Conservation (phyloP, 2,329 filamentous ascomycete genomes). For the Aspergillus spinulosporus region DNA sequence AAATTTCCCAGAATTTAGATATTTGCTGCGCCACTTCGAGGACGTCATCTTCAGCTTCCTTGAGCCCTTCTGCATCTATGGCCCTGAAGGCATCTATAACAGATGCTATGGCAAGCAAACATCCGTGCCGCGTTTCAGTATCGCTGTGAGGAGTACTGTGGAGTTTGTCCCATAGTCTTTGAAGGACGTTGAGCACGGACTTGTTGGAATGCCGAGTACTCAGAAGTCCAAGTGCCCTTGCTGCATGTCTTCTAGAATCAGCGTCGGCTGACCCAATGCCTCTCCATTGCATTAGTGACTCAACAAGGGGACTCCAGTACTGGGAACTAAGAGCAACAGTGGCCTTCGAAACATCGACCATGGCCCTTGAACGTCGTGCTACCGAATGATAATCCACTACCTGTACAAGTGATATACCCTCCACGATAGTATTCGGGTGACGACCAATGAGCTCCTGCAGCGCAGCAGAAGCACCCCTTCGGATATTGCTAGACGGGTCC, state of each 20-base stretch:
- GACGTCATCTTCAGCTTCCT: slow-evolving; percentile 25
- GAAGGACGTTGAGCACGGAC: slow-evolving; percentile 33
- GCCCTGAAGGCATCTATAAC: slow-evolving; percentile 37
- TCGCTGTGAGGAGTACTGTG: slow-evolving; percentile 41
- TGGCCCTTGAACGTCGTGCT: slow-evolving; percentile 78
- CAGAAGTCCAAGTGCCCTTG: slow-evolving; percentile 63
- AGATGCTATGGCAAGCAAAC: slow-evolving; percentile 43
- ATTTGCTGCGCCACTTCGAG: slow-evolving; percentile 31
- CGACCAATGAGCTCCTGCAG: slow-evolving; percentile 91
- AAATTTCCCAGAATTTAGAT: slow-evolving; percentile 41
- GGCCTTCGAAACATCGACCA: slow-evolving; percentile 71
- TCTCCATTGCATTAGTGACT: slow-evolving; percentile 77
- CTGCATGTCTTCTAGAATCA: slow-evolving; percentile 70
- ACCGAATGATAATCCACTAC: slow-evolving; percentile 91
- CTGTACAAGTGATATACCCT: slow-evolving; percentile 85
- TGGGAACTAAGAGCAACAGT: slow-evolving; percentile 64
- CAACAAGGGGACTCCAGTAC: slow-evolving; percentile 69
- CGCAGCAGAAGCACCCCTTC: slow-evolving; percentile 87
- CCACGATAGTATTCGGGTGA: slow-evolving; percentile 78
- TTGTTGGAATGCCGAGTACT: slow-evolving; percentile 36
- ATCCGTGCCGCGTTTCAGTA: slow-evolving; percentile 47
- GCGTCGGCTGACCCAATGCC: slow-evolving; percentile 80
- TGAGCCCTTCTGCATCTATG: slow-evolving; percentile 20
- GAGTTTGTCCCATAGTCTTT: slow-evolving; percentile 37
- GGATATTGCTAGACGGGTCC: slow-evolving; percentile 89